Base-by-base conservation (phyloP, 306 rosid species). In the Erythrophleum fordii region DNA sequence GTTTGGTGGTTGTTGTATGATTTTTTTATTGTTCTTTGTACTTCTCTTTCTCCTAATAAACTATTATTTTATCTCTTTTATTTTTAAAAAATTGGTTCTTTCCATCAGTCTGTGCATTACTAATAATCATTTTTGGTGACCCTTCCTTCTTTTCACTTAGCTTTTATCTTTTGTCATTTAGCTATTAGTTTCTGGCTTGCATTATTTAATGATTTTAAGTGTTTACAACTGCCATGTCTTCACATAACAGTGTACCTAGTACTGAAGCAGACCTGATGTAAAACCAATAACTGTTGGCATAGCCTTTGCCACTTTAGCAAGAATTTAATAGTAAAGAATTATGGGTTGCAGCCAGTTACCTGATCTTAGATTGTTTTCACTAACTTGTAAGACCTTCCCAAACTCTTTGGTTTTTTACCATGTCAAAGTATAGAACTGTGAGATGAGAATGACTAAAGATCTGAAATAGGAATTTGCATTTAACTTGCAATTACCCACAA, bases 201-300 rank as follows among this genome's bases (percentile, higher is more conserved):
- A 58, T 53, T 76, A 49, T 72, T 49, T 69, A 61, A 44, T 80
- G 67, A 48, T 46, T 55, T 72, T 73, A 48, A 79, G 59, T n/a
- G 60, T 10, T 22, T 31, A 34, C 17, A 48, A 46, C 13, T 76
- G 51, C 14, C 61, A 71, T 71, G 18, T 48, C 22, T 59, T 45
- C 29, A 64, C 31, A 35, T 23, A 23, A 16, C 18, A 49, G 51
- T 5, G 16, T 51, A 22, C 26, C 25, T 20, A 77, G 55, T 53
- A 39, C 53, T 59, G 59, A 76, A 76, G 72, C 41, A 22, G 81
- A 25, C 31, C 28, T 52, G 64, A 8, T 52, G 45, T n/a, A 49
- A 60, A 60, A 13, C 9, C 34, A 28, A 48, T 39, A 78, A 53
- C 59, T 68, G 18, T 53, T 74, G 26, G 55, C n/a, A 29, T 78